phyloP scores from a whole-genome alignment of 805 yeast species.

The Scheffersomyces lignosus region DNA sequence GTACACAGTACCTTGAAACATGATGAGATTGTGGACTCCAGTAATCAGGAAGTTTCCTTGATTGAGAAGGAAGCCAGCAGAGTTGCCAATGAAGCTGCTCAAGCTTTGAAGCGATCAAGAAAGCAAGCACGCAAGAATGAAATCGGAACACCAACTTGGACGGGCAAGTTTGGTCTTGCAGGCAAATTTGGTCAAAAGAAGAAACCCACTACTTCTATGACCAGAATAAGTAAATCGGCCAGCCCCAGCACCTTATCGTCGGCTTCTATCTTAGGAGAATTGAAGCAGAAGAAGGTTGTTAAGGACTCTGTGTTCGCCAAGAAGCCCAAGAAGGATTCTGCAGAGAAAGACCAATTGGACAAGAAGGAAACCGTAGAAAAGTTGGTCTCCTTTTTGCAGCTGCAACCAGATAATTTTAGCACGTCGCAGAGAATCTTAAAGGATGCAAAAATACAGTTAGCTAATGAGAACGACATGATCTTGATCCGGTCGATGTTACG shows the following conservation, averaged over 20 bases:
- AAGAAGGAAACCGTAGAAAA: slow-evolving; percentile 25
- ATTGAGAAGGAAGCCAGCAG: slow-evolving; percentile 66
- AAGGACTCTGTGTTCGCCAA: slow-evolving; percentile 19
- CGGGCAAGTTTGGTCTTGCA: slow-evolving; percentile 87
- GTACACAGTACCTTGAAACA: slow-evolving; percentile 77
- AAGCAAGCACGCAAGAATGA: slow-evolving; percentile 42
- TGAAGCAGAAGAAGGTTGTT: slow-evolving; percentile 44
- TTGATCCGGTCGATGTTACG: slow-evolving; percentile 67
- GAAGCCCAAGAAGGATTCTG: slow-evolving; percentile 7
- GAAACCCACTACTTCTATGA: slow-evolving; percentile 1
- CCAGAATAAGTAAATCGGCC: background rate
- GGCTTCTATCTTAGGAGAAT: slow-evolving; percentile 46
- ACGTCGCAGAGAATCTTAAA: slow-evolving; percentile 49
- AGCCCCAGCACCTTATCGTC: slow-evolving; percentile 36
- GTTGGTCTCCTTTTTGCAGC: slow-evolving; percentile 40
- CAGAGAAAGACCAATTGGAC: slow-evolving; percentile 8
- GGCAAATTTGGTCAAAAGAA: slow-evolving; percentile 50
- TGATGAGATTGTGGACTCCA: slow-evolving; percentile 66
- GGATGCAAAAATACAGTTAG: slow-evolving; percentile 26
- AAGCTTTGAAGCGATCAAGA: slow-evolving; percentile 62
- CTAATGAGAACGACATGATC: slow-evolving; percentile 52
- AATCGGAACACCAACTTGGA: slow-evolving; percentile 93
- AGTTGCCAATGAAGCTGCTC: slow-evolving; percentile 53
- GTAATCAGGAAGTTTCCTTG: slow-evolving; percentile 51
- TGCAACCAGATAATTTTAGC: slow-evolving; percentile 40